Evolutionary conservation across 2,329 filamentous ascomycete species (phyloP).

Genomic region (Diaporthe caulivora): DNA sequence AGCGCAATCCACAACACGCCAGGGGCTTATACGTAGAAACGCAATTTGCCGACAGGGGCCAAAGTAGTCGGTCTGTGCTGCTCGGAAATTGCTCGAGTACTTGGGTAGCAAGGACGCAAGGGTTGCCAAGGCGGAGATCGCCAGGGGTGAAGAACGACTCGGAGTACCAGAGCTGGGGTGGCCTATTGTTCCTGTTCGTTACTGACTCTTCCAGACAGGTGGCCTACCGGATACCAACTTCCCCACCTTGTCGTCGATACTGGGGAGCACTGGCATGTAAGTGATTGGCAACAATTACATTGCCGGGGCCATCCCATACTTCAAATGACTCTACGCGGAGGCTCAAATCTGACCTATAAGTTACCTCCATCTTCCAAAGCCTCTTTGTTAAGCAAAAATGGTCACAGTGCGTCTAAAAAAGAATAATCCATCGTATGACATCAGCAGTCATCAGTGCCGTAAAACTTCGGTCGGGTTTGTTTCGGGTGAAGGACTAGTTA

Average conservation of each 20-base stretch:
- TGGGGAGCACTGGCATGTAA: too few relatives aligned
- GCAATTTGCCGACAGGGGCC: background rate
- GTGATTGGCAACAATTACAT: too few relatives aligned
- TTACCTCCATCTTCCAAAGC: too few relatives aligned
- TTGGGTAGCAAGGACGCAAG: background rate
- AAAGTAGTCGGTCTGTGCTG: background rate
- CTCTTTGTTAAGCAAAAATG: too few relatives aligned
- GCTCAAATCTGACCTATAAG: too few relatives aligned
- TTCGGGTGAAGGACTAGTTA: too few relatives aligned
- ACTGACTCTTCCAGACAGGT: background rate
- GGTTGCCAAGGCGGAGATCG: background rate
- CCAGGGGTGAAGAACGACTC: background rate
- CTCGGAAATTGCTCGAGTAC: slow-evolving; percentile 1
- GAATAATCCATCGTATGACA: too few relatives aligned
- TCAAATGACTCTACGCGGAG: too few relatives aligned
- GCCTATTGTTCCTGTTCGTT: background rate
- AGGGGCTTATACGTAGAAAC: background rate
- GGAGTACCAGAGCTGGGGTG: background rate
- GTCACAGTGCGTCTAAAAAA: too few relatives aligned
- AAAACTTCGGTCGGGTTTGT: too few relatives aligned
- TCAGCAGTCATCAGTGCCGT: too few relatives aligned
- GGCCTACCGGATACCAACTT: background rate
- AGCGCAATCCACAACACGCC: background rate
- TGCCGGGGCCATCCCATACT: too few relatives aligned
- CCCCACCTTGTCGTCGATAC: background rate